A percentile compares a stretch with the other conserved stretches of the same genome.
These are phyloP conservation scores for Phanerochaete carnosa DNA, from an alignment of 768 basidiomycete genomes.

Conservation along the genomic window DNA sequence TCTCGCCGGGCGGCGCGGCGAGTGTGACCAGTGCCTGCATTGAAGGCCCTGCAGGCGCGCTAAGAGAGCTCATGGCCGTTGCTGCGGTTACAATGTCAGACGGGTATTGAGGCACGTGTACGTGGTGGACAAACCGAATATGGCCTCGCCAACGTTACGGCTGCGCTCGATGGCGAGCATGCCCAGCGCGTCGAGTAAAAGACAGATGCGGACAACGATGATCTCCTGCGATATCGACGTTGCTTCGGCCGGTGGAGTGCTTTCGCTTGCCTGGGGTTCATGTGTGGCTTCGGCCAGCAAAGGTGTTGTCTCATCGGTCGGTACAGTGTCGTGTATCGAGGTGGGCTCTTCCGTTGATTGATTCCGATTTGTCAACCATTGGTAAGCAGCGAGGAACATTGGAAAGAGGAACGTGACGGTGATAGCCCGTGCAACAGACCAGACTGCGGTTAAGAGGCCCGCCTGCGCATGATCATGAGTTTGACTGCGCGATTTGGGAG, in stretches of 20 bases:
- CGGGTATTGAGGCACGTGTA: not conserved
- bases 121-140: not conserved
- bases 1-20: not conserved
- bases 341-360: not conserved
- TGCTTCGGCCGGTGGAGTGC: not conserved
- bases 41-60: not conserved
- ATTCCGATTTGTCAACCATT: not conserved
- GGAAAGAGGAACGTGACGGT: not conserved
- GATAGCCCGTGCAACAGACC: not conserved
- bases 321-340: not conserved
- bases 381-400: not conserved
- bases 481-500: not conserved
- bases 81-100: not conserved
- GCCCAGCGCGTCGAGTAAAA: not conserved
- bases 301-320: not conserved
- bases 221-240: not conserved
- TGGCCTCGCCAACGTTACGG: not conserved
- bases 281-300: too few relatives aligned
- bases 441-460: not conserved
- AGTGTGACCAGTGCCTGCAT: conserved; percentile 2
- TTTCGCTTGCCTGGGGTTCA: not conserved
- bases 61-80: not conserved
- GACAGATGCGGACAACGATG: not conserved
- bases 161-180: conserved; percentile 5
- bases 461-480: not conserved